Base-by-base conservation (phyloP, 495 filamentous ascomycete genomes). In the Hyaloscypha hepaticicola region DNA sequence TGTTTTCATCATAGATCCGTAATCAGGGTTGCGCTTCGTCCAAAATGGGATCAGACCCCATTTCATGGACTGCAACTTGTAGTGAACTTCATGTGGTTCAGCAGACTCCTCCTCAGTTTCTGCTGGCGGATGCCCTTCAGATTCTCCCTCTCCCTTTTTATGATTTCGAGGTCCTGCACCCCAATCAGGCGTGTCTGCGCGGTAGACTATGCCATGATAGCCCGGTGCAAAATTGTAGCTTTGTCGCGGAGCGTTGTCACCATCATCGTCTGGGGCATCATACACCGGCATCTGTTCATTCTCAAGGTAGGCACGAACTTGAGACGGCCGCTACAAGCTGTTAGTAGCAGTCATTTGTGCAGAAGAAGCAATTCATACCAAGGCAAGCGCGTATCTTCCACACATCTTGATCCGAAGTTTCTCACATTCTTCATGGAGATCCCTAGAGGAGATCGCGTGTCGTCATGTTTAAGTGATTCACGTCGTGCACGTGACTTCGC, bases 161-260 rank as follows among this genome's bases (percentile, higher is more conserved):
- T 33, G 58, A 41, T 60, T 56, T 5, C 55, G 56, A 24, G 69
- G 69, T 1, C 80, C 79, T 1, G 78, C 76, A 24, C 86, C 85
- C 58, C 74, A 75, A 48, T 87, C 85, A 14, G 83, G 80, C 5
- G 81, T 78, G 52, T 93, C 84, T 29, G 91, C 93, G 66, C 93
- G 86, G 71, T 97, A 97, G 25, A 99, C 89, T 19, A 90, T 82
- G 53, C 96, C 93, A 71, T 91, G 78, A 69, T 90, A 90, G 1
- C 93, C 90, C 0, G 95, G 95, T 0, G 95, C 92, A 69, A 99
- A 95, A 72, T 99, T 99, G 77, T 95, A 96, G 56, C 83, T 90
- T 70, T 92, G 89, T 53, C 90, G 82, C 2, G 90, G 83, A 29
- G 86, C 85, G 5, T 72, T 74, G 26, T 82, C 79, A 24, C 53